These are phyloP conservation scores for Claviceps maximensis DNA, from an alignment of 2,329 filamentous ascomycete species.

Conservation along the genomic window DNA sequence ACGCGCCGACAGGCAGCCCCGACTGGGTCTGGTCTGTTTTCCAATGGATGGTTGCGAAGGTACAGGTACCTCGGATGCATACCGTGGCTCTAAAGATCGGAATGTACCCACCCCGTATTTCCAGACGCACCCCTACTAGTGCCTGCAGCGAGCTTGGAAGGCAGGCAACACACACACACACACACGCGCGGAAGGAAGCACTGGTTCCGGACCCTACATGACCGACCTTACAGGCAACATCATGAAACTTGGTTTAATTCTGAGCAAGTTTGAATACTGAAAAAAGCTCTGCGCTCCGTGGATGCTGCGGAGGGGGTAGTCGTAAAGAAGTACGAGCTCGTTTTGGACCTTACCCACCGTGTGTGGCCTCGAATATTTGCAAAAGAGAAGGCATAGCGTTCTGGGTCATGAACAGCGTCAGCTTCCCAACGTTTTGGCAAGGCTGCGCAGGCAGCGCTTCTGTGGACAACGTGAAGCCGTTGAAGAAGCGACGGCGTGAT, in stretches of 20 bases:
- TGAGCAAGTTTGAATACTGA: no score
- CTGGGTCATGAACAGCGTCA: constrained; percentile 4
- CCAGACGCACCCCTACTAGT: background rate
- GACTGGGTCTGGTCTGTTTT: background rate
- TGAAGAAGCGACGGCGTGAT: constrained; percentile 2
- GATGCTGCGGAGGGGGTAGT: no score
- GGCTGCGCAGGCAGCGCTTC: background rate
- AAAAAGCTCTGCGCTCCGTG: no score
- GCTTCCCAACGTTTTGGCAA: constrained; percentile 2
- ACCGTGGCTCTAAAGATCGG: background rate
- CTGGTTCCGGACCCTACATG: background rate
- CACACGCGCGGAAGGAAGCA: background rate
- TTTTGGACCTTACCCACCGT: no score
- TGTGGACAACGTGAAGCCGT: background rate
- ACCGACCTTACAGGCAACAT: background rate
- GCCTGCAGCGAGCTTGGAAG: no score
- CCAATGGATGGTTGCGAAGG: background rate
- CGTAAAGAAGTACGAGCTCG: no score
- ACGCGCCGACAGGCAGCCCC: background rate
- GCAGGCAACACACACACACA: no score
- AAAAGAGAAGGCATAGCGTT: no score
- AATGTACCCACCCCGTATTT: background rate
- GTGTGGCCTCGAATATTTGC: no score
- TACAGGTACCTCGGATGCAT: background rate
- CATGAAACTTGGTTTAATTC: background rate